These are phyloP conservation scores for Kodamaea sp. DNA, from an alignment of 1,139 yeast species.

Conservation along the genomic window DNA sequence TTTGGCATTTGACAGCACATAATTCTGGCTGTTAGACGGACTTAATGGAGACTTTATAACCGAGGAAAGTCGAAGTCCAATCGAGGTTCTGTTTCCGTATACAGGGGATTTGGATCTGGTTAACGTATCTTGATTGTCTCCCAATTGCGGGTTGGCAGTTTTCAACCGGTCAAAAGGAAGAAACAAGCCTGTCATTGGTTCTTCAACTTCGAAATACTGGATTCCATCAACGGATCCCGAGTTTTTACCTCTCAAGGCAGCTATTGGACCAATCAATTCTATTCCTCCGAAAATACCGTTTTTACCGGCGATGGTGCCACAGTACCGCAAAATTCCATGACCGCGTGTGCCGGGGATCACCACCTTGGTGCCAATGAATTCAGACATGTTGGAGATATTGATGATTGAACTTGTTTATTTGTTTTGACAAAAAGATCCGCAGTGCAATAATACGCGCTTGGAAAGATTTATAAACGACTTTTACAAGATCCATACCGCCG, in stretches of 20 bases:
- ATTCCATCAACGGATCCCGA: slow-evolving; percentile 43
- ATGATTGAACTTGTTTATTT: too few relatives aligned
- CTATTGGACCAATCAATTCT: slow-evolving; percentile 64
- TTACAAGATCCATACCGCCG: slow-evolving; percentile 1
- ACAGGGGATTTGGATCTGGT: neutral
- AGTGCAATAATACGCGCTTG: too few relatives aligned
- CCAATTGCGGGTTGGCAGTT: slow-evolving; percentile 30
- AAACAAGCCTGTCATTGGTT: slow-evolving; percentile 70
- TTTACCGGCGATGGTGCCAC: slow-evolving; percentile 74
- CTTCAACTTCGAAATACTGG: slow-evolving; percentile 47
- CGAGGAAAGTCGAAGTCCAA: slow-evolving; percentile 10
- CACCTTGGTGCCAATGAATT: slow-evolving; percentile 32
- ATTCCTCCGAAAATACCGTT: slow-evolving; percentile 83
- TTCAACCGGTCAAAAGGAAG: slow-evolving; percentile 63
- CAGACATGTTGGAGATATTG: slow-evolving; percentile 10
- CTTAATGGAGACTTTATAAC: slow-evolving; percentile 13
- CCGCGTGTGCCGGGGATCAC: slow-evolving; percentile 46
- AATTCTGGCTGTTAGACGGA: slow-evolving; percentile 8
- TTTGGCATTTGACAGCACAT: slow-evolving; percentile 1
- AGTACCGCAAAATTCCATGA: slow-evolving; percentile 61
- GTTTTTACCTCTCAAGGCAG: slow-evolving; percentile 45
- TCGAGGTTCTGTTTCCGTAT: slow-evolving; percentile 9
- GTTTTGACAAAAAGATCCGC: too few relatives aligned
- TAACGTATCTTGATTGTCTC: neutral
- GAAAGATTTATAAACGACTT: neutral